These are phyloP conservation scores for Ormosia emarginata DNA, from an alignment of 306 rosid genomes.

Conservation along the genomic window DNA sequence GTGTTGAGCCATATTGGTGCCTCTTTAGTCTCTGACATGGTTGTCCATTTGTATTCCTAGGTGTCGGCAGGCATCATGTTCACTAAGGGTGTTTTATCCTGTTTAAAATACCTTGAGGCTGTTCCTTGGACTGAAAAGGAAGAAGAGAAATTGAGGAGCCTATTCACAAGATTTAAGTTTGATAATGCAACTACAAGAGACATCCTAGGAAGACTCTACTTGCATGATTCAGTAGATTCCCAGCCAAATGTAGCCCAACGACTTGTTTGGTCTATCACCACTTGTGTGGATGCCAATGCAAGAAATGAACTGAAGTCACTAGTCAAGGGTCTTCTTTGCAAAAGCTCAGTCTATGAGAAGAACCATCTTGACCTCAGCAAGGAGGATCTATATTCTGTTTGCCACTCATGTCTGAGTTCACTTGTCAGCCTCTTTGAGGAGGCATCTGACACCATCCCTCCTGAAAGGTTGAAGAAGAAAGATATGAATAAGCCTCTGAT, in stretches of 20 bases:
- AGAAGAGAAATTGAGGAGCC: conserved; percentile 70
- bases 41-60: conserved; percentile 32
- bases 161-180: conserved; percentile 66
- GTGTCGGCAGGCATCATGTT: conserved; percentile 81
- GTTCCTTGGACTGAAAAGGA: conserved; percentile 96
- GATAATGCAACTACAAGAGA: conserved; percentile 72
- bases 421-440: conserved; percentile 60
- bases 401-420: conserved; percentile 57
- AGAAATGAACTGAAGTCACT: conserved; percentile 71
- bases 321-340: conserved; percentile 79
- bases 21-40: conserved; percentile 21
- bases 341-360: conserved; percentile 79
- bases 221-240: conserved; percentile 39
- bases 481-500: conserved; percentile 53
- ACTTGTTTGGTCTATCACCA: conserved; percentile 68
- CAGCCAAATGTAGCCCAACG: conserved; percentile 51
- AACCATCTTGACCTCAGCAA: conserved; percentile 59
- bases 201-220: conserved; percentile 66
- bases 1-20: neutral
- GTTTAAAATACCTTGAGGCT: conserved; percentile 81
- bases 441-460: conserved; percentile 24
- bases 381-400: conserved; percentile 64
- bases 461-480: conserved; percentile 36
- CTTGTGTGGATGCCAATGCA: conserved; percentile 62
- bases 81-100: conserved; percentile 64